Evolutionary conservation across 2,329 filamentous ascomycete species (phyloP), one percentile per base, ranked within the genome.

Genomic region (Neofusicoccum cordaticola): DNA sequence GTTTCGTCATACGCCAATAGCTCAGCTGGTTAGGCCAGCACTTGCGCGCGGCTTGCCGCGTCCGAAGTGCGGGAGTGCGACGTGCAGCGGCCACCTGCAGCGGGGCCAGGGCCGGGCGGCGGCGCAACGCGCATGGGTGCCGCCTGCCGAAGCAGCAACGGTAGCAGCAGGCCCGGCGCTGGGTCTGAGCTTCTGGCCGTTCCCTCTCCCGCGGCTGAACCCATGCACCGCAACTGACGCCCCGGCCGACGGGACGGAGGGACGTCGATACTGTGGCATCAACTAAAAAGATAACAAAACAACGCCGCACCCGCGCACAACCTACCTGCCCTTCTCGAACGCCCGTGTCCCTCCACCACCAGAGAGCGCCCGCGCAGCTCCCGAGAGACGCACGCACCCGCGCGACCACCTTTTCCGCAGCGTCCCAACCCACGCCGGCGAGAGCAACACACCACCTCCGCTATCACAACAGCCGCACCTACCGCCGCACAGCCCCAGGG

Each of bases 1-100:
- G 37, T 63, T 63, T 53, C 48, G 61, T 63, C 61, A 63, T 63
- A 53, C 22, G 57, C 57, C 8, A 22, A 19, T n/a, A 27, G 53
- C 37, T 41, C 35, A 41, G 22, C 13, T 35, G 17, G n/a, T 35
- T 15, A 19, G 53, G 53, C 39, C 39, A 58, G 39, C 53, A 44
- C 2, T 58, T 58, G 8, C 15, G 52, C 37, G 52, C 35, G 39
- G n/a, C 39, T 58, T 58, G 53, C 53, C 53, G 53, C 53, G 39
- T 22, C 19, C 53, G 19, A 22, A 44, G 53, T 22, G 52, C 17
- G 13, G 22, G 19, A 6, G 12, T 12, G 13, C 27, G 39, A 27
- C 39, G n/a, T 19, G 39, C 35, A 56, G 39, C 53, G 53, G 53
- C 53, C 53, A 58, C 53, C 39, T 44, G 53, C 53, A 58, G 53